A percentile compares a stretch with the other conserved stretches of the same genome.
Evolutionary conservation across 768 basidiomycete species (phyloP).

Genomic region (Nevesoporus exiguus): DNA sequence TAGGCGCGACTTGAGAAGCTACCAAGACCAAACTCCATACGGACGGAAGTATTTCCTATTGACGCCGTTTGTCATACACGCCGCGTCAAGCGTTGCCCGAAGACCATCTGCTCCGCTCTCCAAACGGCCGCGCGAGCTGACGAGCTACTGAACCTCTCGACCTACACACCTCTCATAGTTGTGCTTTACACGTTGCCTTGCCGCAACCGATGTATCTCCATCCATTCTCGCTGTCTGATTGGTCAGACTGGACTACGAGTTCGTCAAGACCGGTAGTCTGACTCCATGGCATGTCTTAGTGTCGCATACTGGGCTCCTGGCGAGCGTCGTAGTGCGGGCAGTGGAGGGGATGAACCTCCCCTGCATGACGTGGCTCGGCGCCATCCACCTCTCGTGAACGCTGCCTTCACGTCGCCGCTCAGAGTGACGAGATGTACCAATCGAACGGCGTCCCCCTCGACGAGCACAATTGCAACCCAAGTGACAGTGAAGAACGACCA

Average conservation of each 20-base stretch:
- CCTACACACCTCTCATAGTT: slow-evolving; percentile 56
- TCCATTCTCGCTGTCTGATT: slow-evolving; percentile 50
- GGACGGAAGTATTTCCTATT: slow-evolving; percentile 69
- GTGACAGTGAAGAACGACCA: background rate
- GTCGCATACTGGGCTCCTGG: slow-evolving; percentile 61
- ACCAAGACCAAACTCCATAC: slow-evolving; percentile 68
- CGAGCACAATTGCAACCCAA: background rate
- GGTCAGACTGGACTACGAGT: slow-evolving; percentile 78
- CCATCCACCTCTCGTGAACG: slow-evolving; percentile 3
- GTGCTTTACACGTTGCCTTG: slow-evolving; percentile 62
- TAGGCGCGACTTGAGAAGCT: too few species aligned
- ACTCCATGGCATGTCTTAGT: slow-evolving; percentile 54
- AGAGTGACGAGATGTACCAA: background rate
- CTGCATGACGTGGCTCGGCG: slow-evolving; percentile 42
- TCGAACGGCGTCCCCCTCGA: background rate
- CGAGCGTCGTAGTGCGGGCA: slow-evolving; percentile 54
- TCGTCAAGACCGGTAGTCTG: slow-evolving; percentile 73
- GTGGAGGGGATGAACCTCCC: slow-evolving; percentile 58
- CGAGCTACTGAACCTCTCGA: slow-evolving; percentile 54
- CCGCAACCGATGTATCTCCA: slow-evolving; percentile 47
- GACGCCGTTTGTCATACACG: slow-evolving; percentile 63
- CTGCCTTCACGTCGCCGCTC: background rate
- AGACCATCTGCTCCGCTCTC: slow-evolving; percentile 47
- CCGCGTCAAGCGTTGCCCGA: slow-evolving; percentile 54
- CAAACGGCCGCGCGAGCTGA: slow-evolving; percentile 33